phyloP scores from a whole-genome alignment of 192 early-diverging fungal genomes.

The Coemansia sp. region DNA sequence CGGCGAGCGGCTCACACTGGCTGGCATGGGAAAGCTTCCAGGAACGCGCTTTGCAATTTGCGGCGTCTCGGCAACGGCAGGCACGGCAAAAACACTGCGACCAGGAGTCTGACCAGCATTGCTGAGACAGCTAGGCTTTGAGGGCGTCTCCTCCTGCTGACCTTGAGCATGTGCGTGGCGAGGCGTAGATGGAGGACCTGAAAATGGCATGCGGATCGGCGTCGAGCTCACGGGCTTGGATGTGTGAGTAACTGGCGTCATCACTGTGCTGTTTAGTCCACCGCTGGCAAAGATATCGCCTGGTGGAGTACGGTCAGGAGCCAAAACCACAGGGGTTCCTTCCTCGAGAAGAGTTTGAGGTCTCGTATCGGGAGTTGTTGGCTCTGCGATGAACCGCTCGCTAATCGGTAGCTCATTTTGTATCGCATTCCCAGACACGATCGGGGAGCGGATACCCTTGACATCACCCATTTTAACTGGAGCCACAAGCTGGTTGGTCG shows the following conservation, averaged over 20 bases:
- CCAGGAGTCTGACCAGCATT: slow-evolving; percentile 16
- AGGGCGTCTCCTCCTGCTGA: not conserved
- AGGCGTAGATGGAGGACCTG: slow-evolving; percentile 42
- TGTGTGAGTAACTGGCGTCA: not conserved
- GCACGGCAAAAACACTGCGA: slow-evolving; percentile 5
- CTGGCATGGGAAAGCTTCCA: slow-evolving; percentile 9
- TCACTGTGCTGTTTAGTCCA: not conserved
- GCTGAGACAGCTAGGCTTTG: not conserved
- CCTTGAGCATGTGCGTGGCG: not conserved
- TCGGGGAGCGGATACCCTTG: not conserved
- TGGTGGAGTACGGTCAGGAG: not conserved
- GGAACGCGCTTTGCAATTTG: slow-evolving; percentile 7
- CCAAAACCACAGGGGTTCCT: not conserved
- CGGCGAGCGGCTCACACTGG: slow-evolving; percentile 19
- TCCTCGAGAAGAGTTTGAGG: too few relatives aligned
- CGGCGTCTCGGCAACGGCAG: not conserved
- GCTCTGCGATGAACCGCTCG: not conserved
- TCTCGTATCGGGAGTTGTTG: too few relatives aligned
- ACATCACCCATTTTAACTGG: not conserved
- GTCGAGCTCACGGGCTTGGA: slow-evolving; percentile 9
- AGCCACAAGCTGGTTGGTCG: not conserved
- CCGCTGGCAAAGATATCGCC: slow-evolving; percentile 1
- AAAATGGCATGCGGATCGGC: slow-evolving; percentile 24
- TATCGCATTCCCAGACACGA: not conserved
- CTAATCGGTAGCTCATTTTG: not conserved